Evolutionary conservation across 352 stramenopile genomes (phyloP).

Genomic region (Globisporangium ultimum): DNA sequence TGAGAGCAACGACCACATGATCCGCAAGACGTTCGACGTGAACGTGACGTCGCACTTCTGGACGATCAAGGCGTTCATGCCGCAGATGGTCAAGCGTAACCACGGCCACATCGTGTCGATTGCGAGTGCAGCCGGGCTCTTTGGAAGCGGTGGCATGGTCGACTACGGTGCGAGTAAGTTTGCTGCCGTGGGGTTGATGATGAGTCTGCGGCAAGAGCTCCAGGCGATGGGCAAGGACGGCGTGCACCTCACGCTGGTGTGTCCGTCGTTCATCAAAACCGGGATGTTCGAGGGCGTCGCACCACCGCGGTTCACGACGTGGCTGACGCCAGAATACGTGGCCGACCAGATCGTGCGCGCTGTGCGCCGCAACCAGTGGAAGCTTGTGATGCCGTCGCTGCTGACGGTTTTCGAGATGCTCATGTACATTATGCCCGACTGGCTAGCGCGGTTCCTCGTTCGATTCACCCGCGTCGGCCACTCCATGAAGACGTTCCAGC

Average conservation of each 20-base stretch:
- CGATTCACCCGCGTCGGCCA: constrained; percentile 34
- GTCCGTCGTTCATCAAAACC: constrained; percentile 55
- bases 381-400: constrained; percentile 31
- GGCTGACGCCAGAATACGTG: constrained; percentile 45
- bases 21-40: constrained; percentile 36
- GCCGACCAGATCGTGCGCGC: constrained; percentile 39
- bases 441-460: constrained; percentile 33
- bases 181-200: constrained; percentile 35
- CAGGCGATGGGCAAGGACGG: constrained; percentile 28
- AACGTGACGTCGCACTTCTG: constrained; percentile 43
- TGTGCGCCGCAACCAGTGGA: constrained; percentile 45
- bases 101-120: constrained; percentile 40
- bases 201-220: constrained; percentile 48
- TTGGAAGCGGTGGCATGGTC: constrained; percentile 30
- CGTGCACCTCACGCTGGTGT: constrained; percentile 53
- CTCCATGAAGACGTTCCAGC: constrained; percentile 45
- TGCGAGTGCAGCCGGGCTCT: constrained; percentile 35
- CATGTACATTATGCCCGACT: constrained; percentile 32
- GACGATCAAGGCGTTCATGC: constrained; percentile 43
- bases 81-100: constrained; percentile 33
- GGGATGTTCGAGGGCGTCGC: constrained; percentile 64
- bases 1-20: constrained; percentile 28
- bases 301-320: constrained; percentile 30
- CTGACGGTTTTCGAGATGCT: constrained; percentile 30
- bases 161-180: constrained; percentile 49